Base-by-base conservation (phyloP, 1,284 basidiomycete species). In the Peniophora sp. region DNA sequence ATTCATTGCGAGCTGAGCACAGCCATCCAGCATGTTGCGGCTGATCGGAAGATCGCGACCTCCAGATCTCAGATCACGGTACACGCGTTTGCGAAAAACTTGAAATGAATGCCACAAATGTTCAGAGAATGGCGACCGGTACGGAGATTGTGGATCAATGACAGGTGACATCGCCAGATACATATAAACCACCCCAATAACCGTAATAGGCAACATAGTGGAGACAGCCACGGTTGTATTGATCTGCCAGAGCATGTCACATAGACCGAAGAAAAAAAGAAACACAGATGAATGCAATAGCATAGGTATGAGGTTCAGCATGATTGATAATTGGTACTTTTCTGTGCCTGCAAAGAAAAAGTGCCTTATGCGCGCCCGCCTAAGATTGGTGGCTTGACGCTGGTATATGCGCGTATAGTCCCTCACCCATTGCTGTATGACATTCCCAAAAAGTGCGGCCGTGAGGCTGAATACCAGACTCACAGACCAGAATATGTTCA, bases 401-500 rank as follows among this genome's bases (percentile, higher is more conserved):
- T 52, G 50, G 35, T 49, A 54, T 16, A 52, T 46, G 2, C 44
- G 49, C 50, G 47, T 52, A 32, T 53, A 53, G 38, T 52, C 53
- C 14, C 47, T 43, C 14, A 50, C 50, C 53, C 53, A 54, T 12
- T 34, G 41, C 24, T 52, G 48, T 25, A 55, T 22, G 24, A 53
- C 41, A 9, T 39, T 51, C 9, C 52, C 54, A 2, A 36, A 24
- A 25, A 56, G 53, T 5, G 44, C 53, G 3, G 53, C 52, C 2
- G 27, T 19, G 12, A 54, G 38, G 34, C 53, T 54, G 51, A 54
- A 54, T 1, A 54, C 47, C 3, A 56, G 38, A 41, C 51, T 52
- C 44, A 56, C 48, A 49, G 51, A 56, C 51, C 55, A 54, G 47
- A 47, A 50, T 22, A 50, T 49, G 27, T 55, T 55, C 25, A 55